These are phyloP conservation scores for Coffea humblotiana DNA, from an alignment of 305 asterid species.

Conservation along the genomic window DNA sequence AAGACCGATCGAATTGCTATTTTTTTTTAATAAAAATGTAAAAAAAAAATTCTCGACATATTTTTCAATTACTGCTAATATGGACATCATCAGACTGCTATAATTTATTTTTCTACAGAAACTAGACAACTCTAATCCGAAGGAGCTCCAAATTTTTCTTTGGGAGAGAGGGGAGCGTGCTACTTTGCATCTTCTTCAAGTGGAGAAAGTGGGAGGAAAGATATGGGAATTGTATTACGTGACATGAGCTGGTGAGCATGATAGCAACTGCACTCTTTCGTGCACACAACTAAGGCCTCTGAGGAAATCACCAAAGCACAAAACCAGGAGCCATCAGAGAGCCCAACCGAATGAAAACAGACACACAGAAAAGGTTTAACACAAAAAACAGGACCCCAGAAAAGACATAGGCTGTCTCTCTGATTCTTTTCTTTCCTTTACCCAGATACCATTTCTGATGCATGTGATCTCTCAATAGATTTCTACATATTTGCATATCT, in stretches of 20 bases:
- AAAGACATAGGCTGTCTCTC: not conserved
- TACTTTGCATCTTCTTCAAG: too few species aligned
- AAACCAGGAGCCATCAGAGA: not conserved
- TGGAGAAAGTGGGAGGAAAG: not conserved
- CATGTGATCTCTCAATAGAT: constrained; percentile 19
- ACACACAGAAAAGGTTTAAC: not conserved
- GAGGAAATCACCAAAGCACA: not conserved
- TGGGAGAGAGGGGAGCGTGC: not conserved
- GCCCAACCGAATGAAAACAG: not conserved
- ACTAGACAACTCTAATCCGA: too few species aligned
- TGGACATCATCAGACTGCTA: too few species aligned
- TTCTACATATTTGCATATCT: not conserved
- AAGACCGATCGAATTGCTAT: too few species aligned
- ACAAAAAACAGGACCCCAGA: not conserved
- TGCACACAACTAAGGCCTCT: not conserved
- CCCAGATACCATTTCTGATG: not conserved
- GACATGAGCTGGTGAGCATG: not conserved
- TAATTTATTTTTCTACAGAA: too few species aligned
- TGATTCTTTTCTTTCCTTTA: not conserved
- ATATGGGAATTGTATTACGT: not conserved
- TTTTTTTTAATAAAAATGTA: too few species aligned
- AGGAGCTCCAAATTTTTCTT: too few species aligned
- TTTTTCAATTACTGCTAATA: too few species aligned
- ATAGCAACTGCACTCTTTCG: not conserved
- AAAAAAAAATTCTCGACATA: too few species aligned